Conservation (phyloP, 176 grass and related monocot species). For the Thinopyrum elongatum region DNA sequence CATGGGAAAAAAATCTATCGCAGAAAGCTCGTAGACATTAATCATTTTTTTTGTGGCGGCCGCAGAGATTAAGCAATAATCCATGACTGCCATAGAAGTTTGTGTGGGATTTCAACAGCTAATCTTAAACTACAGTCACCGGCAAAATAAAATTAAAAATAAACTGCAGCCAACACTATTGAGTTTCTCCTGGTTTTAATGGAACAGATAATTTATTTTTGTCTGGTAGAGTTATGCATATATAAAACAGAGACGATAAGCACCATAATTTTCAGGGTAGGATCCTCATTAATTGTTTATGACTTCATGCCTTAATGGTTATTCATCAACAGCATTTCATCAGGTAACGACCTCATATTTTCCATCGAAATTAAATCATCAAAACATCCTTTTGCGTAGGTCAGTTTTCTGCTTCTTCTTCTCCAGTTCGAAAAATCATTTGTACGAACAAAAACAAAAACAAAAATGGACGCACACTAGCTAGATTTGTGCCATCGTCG, state of each 20-base stretch:
- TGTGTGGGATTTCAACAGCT: neutral
- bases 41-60: too few relatives aligned
- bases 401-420: neutral
- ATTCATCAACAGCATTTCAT: neutral
- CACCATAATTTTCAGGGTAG: neutral
- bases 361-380: too few relatives aligned
- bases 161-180: neutral
- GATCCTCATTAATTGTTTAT: neutral
- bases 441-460: neutral
- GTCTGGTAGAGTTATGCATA: neutral
- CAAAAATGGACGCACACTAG: neutral
- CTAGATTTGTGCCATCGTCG: neutral
- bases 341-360: too few relatives aligned
- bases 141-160: too few relatives aligned
- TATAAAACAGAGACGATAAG: neutral
- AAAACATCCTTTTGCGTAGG: neutral
- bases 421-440: neutral
- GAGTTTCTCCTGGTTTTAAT: neutral
- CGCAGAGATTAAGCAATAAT: too few relatives aligned
- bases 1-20: neutral
- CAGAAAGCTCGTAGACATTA: neutral
- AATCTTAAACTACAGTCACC: neutral
- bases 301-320: neutral
- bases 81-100: neutral
- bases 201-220: neutral